Evolutionary conservation across 257 asterid species (phyloP).

Genomic region (Rubia yunnanensis): DNA sequence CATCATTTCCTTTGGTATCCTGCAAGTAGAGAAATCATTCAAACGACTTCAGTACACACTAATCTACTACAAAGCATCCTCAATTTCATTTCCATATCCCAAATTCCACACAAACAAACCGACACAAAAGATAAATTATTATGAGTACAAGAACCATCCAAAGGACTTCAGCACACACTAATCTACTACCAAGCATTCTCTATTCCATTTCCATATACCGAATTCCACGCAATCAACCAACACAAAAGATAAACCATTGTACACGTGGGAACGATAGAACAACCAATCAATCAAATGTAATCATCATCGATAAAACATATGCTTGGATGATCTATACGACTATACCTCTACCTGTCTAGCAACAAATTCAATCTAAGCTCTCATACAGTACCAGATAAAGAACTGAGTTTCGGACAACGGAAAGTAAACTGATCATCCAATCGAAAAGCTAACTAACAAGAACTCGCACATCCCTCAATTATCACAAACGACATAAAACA

Average conservation of each 20-base stretch:
- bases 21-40: conserved; percentile 20
- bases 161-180: too few relatives aligned
- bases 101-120: background rate
- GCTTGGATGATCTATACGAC: background rate
- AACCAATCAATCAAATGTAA: background rate
- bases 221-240: too few relatives aligned
- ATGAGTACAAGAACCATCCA: too few relatives aligned
- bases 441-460: background rate
- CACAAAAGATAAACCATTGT: too few relatives aligned
- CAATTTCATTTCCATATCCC: background rate
- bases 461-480: background rate
- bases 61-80: background rate
- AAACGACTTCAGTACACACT: background rate
- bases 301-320: background rate
- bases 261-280: too few relatives aligned
- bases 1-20: conserved; percentile 78
- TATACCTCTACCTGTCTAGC: background rate
- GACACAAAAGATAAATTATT: background rate
- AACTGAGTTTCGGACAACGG: background rate
- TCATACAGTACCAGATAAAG: background rate
- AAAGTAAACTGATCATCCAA: background rate
- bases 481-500: background rate
- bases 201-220: too few relatives aligned
- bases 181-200: too few relatives aligned
- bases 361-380: background rate